phyloP scores from a whole-genome alignment of 345 rosid genomes.

The Rhodamnia rubescens region DNA sequence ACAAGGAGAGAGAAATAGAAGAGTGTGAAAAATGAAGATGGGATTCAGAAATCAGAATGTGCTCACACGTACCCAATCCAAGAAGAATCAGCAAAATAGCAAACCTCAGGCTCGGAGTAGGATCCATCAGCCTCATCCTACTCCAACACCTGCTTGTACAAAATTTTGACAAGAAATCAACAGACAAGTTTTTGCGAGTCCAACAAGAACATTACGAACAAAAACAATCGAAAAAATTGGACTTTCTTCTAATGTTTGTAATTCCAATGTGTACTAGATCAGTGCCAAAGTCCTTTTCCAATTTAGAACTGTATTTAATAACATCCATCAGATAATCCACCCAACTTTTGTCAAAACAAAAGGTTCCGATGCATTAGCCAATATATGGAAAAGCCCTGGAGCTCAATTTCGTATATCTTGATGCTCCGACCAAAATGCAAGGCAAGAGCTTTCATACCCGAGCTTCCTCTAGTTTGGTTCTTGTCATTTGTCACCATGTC shows the following conservation, averaged over 20 bases:
- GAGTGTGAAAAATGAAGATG: neutral
- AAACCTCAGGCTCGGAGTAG: slow-evolving; percentile 1
- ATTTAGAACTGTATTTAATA: neutral
- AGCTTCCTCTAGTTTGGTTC: neutral
- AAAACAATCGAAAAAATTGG: neutral
- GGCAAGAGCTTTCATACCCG: neutral
- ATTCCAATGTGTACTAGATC: neutral
- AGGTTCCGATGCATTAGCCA: neutral
- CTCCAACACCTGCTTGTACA: slow-evolving; percentile 9
- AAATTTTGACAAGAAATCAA: neutral
- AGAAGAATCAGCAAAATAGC: neutral
- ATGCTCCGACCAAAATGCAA: neutral
- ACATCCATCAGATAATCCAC: neutral
- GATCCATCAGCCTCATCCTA: slow-evolving; percentile 32
- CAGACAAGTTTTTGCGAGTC: neutral
- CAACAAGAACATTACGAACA: neutral
- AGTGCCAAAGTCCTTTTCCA: neutral
- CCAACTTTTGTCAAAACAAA: neutral
- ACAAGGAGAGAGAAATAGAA: neutral
- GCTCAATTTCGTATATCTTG: neutral
- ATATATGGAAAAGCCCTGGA: neutral
- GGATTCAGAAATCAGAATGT: neutral
- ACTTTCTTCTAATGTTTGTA: neutral
- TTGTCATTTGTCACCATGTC: neutral
- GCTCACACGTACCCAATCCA: neutral